Percentiles rank a stretch among this genome's conserved stretches.
Conservation (phyloP, 768 basidiomycete genomes). For the Tremella mesenterica region DNA sequence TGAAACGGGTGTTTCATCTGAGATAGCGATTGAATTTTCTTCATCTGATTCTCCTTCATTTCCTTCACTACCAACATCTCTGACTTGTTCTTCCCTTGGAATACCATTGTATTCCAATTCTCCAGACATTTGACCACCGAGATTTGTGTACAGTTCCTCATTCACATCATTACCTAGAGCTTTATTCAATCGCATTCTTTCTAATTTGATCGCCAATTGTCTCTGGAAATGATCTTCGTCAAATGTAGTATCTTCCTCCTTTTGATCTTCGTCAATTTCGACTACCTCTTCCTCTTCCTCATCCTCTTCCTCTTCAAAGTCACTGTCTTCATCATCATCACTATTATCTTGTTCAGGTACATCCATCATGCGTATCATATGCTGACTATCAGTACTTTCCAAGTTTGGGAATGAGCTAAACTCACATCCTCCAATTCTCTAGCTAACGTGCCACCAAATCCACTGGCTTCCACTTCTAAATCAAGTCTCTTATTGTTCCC, state of each 20-base stretch:
- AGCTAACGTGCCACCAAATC: slow-evolving; percentile 77
- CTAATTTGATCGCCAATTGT: slow-evolving; percentile 24
- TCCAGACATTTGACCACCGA: not conserved
- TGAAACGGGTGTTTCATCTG: slow-evolving; percentile 22
- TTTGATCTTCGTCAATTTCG: slow-evolving; percentile 6
- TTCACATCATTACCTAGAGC: slow-evolving; percentile 32
- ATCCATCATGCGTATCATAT: slow-evolving; percentile 30
- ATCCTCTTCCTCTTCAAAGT: slow-evolving; percentile 30
- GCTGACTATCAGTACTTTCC: slow-evolving; percentile 15
- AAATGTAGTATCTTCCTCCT: slow-evolving; percentile 9
- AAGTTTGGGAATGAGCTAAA: not conserved
- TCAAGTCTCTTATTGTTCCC: slow-evolving; percentile 53
- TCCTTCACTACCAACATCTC: slow-evolving; percentile 1
- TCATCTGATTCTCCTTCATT: slow-evolving; percentile 1
- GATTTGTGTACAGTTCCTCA: not conserved
- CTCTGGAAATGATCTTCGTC: slow-evolving; percentile 28
- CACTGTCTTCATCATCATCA: slow-evolving; percentile 27
- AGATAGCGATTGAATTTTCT: slow-evolving; percentile 17
- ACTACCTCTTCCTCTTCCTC: slow-evolving; percentile 27
- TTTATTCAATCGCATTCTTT: slow-evolving; percentile 25
- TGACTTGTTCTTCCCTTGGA: slow-evolving; percentile 3
- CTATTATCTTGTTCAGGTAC: slow-evolving; percentile 23
- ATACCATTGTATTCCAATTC: slow-evolving; percentile 2
- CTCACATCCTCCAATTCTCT: slow-evolving; percentile 72
- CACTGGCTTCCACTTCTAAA: slow-evolving; percentile 86